Base-by-base conservation (phyloP, 805 yeast species). In the Candida koratica region DNA sequence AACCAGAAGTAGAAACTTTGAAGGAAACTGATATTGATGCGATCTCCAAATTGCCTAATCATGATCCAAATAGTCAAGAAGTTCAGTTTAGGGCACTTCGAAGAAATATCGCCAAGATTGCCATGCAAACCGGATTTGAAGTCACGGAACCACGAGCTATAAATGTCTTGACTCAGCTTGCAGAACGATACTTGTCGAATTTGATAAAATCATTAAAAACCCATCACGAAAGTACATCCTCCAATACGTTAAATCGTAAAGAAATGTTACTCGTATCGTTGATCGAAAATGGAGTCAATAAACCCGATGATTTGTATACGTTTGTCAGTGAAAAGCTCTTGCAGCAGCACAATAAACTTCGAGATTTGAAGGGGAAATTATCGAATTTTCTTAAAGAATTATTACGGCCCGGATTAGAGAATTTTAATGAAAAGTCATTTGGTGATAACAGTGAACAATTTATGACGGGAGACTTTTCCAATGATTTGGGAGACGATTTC, bases 401-500 rank as follows among this genome's bases (percentile, higher is more conserved):
- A 41, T 67, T 93, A 37, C 72, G 96, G 39, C 99, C 99, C 1
- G 77, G 79, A 4, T 64, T 75, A 38, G 83, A 80, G 48, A 87
- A 82, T 42, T 62, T 81, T 45, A 79, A 74, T 34, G 97, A 89
- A 52, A 72, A 75, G 36, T 83, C 79, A 45, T 93, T 93, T 57
- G 78, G 67, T 25, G 98, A 94, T 53, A 85, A 87, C 51, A 83
- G 95, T 50, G 97, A 93, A 45, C 96, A 90, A 58, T 93, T 89
- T 55, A 61, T 90, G 46, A 84, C 93, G 19, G 99, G 99, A 39
- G 97, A 89, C 51, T 93, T 93, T 56, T 83, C 96, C 1, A 82
- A 77, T 49, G 96, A 89, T 42, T 64, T 93, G 25, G 98, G 97
- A 5, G 98, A 90, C 50, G 99, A 93, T 61, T 93, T 89, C 71